Evolutionary conservation across 371 early-diverging fungal species (phyloP), one percentile per base, ranked within the genome.

Genomic region (Apophysomyces elegans): DNA sequence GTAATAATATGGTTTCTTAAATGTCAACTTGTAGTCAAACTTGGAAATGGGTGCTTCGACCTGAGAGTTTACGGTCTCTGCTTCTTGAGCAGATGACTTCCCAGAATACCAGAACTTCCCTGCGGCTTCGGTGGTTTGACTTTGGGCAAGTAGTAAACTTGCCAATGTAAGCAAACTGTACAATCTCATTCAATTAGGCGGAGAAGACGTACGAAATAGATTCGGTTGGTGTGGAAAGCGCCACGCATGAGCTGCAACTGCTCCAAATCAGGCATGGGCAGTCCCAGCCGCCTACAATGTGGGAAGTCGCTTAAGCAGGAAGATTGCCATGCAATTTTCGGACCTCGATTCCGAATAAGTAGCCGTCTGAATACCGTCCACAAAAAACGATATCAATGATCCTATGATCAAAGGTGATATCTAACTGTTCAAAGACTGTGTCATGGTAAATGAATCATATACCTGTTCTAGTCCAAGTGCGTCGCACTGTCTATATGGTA

Each of bases 1-100:
- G 64, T 86, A 75, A 39, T 81, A 81, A 69, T 76, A 87, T 9
- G 90, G 90, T 69, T 80, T 75, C 73, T 90, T 90, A 68, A 90
- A 81, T 13, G 88, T 74, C 63, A 81, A 78, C 46, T 85, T 88
- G 70, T 87, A 92, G 75, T 92, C 92, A 64, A 84, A 79, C 65
- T 73, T 75, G 7, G 67, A 67, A 16, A 63, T 50, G 16, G 77
- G 77, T 38, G 76, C 71, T 18, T 46, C 41, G 37, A 36, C 68
- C 58, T 39, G 63, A 21, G 26, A 64, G 45, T 32, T 56, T 43
- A 35, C 70, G 16, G 35, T 67, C 61, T 26, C 68, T 71, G 61
- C 63, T 71, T 37, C 21, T 36, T 54, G 65, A 63, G 12, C 58
- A 21, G 37, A 37, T 60, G 11, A 60, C 56, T 16, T 65, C 59